Conservation (phyloP, 2,329 filamentous ascomycete genomes). For the Westerdykella ornata region DNA sequence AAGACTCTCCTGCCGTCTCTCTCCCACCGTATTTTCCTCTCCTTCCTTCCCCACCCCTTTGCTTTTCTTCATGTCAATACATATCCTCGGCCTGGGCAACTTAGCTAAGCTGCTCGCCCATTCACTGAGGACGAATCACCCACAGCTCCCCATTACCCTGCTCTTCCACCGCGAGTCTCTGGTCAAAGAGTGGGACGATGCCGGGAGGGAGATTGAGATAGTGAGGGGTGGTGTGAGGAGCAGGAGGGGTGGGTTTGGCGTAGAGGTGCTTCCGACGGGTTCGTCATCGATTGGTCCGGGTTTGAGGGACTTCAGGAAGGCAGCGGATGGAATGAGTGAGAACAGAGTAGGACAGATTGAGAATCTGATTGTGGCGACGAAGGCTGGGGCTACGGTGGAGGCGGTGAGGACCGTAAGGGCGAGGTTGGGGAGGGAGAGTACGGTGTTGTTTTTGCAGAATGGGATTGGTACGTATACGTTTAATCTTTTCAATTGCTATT, state of each 20-base stretch:
- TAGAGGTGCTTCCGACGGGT: conserved; percentile 17
- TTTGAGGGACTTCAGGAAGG: no score
- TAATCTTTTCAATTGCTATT: not conserved
- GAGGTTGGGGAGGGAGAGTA: conserved; percentile 62
- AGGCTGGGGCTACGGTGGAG: conserved; percentile 57
- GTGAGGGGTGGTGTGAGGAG: conserved; percentile 36
- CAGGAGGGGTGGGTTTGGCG: conserved; percentile 31
- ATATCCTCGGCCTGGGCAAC: conserved; percentile 72
- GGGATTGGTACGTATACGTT: conserved; percentile 58
- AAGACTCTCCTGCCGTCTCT: no score
- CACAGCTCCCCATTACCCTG: conserved; percentile 65
- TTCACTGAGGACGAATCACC: conserved; percentile 52
- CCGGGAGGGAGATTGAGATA: conserved; percentile 37
- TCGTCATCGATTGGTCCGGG: no score
- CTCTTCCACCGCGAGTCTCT: conserved; percentile 55
- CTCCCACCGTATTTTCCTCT: no score
- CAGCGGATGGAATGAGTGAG: not conserved
- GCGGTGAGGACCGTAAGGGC: conserved; percentile 47
- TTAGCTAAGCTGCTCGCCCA: conserved; percentile 70
- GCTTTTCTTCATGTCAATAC: conserved; percentile 41
- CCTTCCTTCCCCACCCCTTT: no score
- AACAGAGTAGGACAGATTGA: conserved; percentile 45
- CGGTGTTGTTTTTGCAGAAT: conserved; percentile 66
- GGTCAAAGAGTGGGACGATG: conserved; percentile 40
- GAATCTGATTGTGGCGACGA: conserved; percentile 70